A percentile compares a stretch with the other conserved stretches of the same genome.
Evolutionary conservation across 73 alveolate species (phyloP).

Genomic region (Stentor coeruleus): DNA sequence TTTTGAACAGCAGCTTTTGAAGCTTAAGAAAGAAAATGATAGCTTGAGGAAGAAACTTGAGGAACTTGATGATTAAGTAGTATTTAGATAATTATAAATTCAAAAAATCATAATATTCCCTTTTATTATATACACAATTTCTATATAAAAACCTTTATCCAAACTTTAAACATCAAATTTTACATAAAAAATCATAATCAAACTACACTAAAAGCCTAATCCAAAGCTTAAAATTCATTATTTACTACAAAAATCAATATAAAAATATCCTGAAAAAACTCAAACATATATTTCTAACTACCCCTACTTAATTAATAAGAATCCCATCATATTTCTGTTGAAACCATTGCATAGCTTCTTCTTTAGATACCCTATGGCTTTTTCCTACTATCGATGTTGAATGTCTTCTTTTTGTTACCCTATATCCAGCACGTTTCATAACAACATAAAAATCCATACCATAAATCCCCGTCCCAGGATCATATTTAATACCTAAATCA

Average conservation of each 20-base stretch:
- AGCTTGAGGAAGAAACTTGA: not conserved
- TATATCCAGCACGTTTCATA: slow-evolving; percentile 33
- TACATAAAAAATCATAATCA: no score
- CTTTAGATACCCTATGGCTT: slow-evolving; percentile 37
- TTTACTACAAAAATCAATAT: no score
- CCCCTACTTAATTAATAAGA: slow-evolving; percentile 9
- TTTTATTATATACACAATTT: no score
- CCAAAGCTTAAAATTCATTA: no score
- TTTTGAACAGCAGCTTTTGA: not conserved
- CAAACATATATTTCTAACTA: no score
- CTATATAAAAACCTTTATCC: no score
- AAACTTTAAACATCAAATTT: no score
- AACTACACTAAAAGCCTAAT: no score
- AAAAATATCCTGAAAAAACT: no score
- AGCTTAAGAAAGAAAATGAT: not conserved
- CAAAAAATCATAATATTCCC: no score
- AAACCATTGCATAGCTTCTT: slow-evolving; percentile 43
- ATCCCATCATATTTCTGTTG: slow-evolving; percentile 39
- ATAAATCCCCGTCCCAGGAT: slow-evolving; percentile 49
- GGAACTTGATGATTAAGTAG: not conserved
- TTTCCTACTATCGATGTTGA: slow-evolving; percentile 29
- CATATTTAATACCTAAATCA: slow-evolving; percentile 50
- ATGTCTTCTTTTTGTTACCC: slow-evolving; percentile 41
- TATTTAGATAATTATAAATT: no score
- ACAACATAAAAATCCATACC: slow-evolving; percentile 50